Evolutionary conservation across 306 rosid species (phyloP), one percentile per base, ranked within the genome.

Genomic region (Ochetophila trinervis): DNA sequence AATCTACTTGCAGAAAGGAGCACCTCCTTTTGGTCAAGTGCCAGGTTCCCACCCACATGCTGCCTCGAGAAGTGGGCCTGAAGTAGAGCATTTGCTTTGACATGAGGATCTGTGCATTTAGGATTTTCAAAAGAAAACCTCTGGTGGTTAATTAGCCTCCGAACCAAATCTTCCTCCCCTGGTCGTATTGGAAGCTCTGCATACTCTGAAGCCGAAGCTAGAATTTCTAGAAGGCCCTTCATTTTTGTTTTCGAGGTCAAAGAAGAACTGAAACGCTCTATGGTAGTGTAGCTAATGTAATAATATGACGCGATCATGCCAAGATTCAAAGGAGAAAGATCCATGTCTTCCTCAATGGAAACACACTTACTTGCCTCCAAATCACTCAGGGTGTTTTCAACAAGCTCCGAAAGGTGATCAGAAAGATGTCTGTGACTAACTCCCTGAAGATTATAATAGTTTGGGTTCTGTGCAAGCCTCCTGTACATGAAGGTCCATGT

Each of bases 401-500:
- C 91, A 74, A 89, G 83, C 77, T 92, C 98, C 4, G 96, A 92
- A 52, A 92, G 93, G 81, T 87, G 85, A 75, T 92, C 98, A 40
- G 96, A 92, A 58, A 92, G 91, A 84, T 92, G 98, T 47, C 91
- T 80, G 68, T 85, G 95, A 73, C 93, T 89, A 79, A 89, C 95
- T 65, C 98, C 98, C 80, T 89, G 96, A 62, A 92, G 84, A 81
- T 92, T 92, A 79, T 92, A 92, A 51, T 92, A 92, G 82, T 89
- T 92, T 59, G 96, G 98, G 76, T 89, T 92, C 76, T 92, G 96
- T 5, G 95, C 69, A 50, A 92, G 96, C 87, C 96, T 83, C 80
- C 96, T 79, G 78, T 92, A 92, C 89, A 87, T 85, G 51, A 89
- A 89, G 42, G 98, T 92, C 98, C 98, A 92, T 5, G 98, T 92